Conservation (phyloP, 768 basidiomycete species). For the Leccinellum rugosiceps region DNA sequence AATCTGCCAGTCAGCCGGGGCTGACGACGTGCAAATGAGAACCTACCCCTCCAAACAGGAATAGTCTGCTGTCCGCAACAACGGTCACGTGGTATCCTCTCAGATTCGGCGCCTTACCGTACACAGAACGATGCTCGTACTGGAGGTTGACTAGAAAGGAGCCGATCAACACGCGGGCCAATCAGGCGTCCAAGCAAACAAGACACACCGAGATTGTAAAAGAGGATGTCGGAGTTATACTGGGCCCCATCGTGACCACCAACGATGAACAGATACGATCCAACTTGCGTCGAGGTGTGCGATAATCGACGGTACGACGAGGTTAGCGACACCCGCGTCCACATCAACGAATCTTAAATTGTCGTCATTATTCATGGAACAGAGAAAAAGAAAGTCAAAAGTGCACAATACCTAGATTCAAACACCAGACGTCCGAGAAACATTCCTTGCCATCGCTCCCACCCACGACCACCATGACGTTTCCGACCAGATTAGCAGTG, state of each 20-base stretch:
- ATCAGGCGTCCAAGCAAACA: background rate
- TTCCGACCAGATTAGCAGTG: constrained; percentile 81
- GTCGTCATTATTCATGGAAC: background rate
- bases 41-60: constrained; percentile 74
- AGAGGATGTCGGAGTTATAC: constrained; percentile 71
- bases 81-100: constrained; percentile 86
- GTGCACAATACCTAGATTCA: constrained; percentile 76
- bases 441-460: constrained; percentile 89
- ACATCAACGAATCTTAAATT: constrained; percentile 24
- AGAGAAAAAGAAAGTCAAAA: background rate
- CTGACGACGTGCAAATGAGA: background rate
- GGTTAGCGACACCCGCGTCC: constrained; percentile 26
- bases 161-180: background rate
- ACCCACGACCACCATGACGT: constrained; percentile 84
- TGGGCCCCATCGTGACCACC: constrained; percentile 83
- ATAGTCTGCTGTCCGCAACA: constrained; percentile 79
- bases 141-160: constrained; percentile 65
- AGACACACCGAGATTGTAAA: constrained; percentile 80
- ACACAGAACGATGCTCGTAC: constrained; percentile 70
- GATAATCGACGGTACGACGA: constrained; percentile 59
- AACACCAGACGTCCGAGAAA: constrained; percentile 84
- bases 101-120: constrained; percentile 64
- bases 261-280: constrained; percentile 85
- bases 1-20: constrained; percentile 10
- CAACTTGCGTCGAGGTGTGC: constrained; percentile 87